These are phyloP conservation scores for Lumnitzera littorea DNA, from an alignment of 345 rosid species.

Conservation along the genomic window DNA sequence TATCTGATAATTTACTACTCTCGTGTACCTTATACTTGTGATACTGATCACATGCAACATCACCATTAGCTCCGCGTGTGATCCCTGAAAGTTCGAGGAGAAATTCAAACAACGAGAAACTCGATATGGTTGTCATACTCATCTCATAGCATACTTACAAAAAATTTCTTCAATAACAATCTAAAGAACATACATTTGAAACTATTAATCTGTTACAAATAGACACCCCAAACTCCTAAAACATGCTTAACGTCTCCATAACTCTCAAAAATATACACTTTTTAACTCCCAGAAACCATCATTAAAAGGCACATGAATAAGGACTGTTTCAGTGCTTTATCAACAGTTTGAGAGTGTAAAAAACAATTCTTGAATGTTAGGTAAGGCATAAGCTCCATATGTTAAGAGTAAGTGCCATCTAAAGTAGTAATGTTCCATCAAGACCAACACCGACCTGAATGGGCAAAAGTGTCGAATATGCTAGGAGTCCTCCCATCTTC, in stretches of 20 bases:
- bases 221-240: too few relatives aligned
- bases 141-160: not conserved
- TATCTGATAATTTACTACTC: not conserved
- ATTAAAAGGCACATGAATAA: not conserved
- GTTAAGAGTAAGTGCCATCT: too few relatives aligned
- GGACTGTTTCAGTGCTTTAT: too few relatives aligned
- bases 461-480: conserved; percentile 32
- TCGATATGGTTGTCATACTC: not conserved
- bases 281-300: not conserved
- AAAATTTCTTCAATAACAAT: too few relatives aligned
- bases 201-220: too few relatives aligned
- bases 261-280: too few relatives aligned
- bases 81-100: conserved; percentile 11
- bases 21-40: conserved; percentile 21
- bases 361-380: too few relatives aligned
- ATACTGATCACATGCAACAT: conserved; percentile 19
- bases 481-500: conserved; percentile 44
- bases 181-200: too few relatives aligned
- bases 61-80: conserved; percentile 18
- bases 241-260: too few relatives aligned
- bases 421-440: not conserved
- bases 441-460: conserved; percentile 18
- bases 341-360: too few relatives aligned
- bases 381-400: too few relatives aligned
- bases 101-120: not conserved